Evolutionary conservation across 768 basidiomycete genomes (phyloP).

Genomic region (Pisolithus albus): DNA sequence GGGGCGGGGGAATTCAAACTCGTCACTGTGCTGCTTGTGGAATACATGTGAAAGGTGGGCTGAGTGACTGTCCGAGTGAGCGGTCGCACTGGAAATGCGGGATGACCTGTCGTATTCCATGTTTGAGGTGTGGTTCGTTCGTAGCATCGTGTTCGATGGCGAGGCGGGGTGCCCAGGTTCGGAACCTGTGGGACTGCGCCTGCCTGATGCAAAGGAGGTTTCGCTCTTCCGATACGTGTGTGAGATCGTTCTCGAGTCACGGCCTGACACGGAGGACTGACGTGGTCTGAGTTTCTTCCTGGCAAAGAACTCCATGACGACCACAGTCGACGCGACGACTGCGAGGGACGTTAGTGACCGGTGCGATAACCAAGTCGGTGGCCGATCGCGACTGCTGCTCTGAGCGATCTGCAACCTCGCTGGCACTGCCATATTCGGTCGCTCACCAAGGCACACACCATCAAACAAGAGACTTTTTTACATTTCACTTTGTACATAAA

Average conservation of each 20-base stretch:
- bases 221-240: constrained; percentile 44
- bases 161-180: constrained; percentile 48
- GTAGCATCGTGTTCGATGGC: constrained; percentile 32
- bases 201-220: constrained; percentile 43
- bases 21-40: constrained; percentile 45
- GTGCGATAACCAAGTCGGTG: neutral
- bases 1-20: constrained; percentile 75
- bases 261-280: constrained; percentile 51
- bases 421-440: neutral
- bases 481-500: no score
- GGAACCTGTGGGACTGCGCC: constrained; percentile 41
- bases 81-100: constrained; percentile 42
- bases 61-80: constrained; percentile 43
- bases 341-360: neutral
- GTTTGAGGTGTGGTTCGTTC: constrained; percentile 41
- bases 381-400: no score
- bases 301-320: constrained; percentile 61
- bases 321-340: constrained; percentile 6
- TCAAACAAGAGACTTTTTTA: neutral
- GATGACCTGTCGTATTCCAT: constrained; percentile 56
- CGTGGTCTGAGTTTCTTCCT: constrained; percentile 54
- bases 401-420: no score
- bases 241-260: constrained; percentile 29
- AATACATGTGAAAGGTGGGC: constrained; percentile 44
- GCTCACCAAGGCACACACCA: neutral